These are phyloP conservation scores for Coprinopsis marcescibilis DNA, from an alignment of 768 basidiomycete genomes.

Conservation along the genomic window DNA sequence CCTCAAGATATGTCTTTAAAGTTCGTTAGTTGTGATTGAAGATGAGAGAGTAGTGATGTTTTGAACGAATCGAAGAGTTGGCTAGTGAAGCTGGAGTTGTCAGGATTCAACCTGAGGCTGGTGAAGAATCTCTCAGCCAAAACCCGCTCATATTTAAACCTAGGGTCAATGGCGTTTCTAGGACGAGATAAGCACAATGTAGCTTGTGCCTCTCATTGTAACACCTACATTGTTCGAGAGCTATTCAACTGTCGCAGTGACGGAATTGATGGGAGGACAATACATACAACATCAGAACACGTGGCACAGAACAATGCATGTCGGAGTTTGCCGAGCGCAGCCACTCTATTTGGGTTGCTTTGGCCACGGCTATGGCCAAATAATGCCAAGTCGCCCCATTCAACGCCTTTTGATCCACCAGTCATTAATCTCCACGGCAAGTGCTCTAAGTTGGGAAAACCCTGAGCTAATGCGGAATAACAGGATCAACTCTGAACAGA, in stretches of 20 bases:
- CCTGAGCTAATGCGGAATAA: no score
- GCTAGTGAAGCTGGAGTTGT: background rate
- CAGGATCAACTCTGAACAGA: no score
- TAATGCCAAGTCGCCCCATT: background rate
- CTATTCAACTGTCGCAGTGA: background rate
- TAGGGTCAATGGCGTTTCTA: conserved; percentile 1
- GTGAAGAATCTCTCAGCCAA: background rate
- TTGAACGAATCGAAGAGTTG: conserved; percentile 4
- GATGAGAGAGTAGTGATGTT: background rate
- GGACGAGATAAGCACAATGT: conserved; percentile 4
- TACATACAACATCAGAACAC: background rate
- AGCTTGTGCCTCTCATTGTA: conserved; percentile 1
- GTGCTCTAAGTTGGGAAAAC: no score
- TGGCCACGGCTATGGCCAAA: background rate
- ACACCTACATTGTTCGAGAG: conserved; percentile 2
- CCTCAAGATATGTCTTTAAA: conserved; percentile 7
- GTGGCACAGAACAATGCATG: background rate
- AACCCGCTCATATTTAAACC: conserved; percentile 5
- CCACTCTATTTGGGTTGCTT: background rate
- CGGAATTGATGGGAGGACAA: conserved; percentile 2
- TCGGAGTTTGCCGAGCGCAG: background rate
- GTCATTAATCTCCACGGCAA: no score
- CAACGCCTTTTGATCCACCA: no score
- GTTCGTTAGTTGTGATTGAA: background rate
- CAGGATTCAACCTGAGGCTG: conserved; percentile 10